Base-by-base conservation (phyloP, 202 grass and related monocot genomes). In the Elaeis oleifera region DNA sequence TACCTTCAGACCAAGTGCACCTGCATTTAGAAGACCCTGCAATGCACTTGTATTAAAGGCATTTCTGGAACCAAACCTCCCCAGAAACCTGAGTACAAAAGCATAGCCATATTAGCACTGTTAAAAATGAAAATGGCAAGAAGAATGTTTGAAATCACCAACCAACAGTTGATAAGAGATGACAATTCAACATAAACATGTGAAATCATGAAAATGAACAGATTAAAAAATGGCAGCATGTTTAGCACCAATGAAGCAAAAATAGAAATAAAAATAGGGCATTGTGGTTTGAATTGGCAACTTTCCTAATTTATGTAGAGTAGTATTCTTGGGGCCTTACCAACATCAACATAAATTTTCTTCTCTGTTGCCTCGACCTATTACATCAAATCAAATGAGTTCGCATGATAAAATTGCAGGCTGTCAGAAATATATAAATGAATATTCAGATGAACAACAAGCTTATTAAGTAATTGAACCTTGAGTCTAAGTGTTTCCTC, bases 1-100 rank as follows among this genome's bases (percentile, higher is more conserved):
- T 54, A 96, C 90, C 90, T 96, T 96, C 0, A 96, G 81, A 44
- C 90, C 90, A 64, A 96, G 68, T 51, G 83, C 90, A 61, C 90
- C 90, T 50, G 90, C 80, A 23, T 67, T 64, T 16, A 96, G 76
- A 39, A 96, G 82, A 32, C 72, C 58, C 22, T 96, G 87, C 29
- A 96, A 59, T 80, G 74, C 76, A 75, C 32, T 83, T 69, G 81
- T 39, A 74, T 90, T 57, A 58, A 90, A 78, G 65, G 90, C 83
- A 50, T 96, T 96, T 96, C 87, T 73, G 90, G 90, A 48, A 90
- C 87, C 23, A 96, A 81, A 57, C 90, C 90, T 70, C 90, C 90
- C 90, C 90, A 96, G 54, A 96, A 96, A 39, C 90, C 90, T 96
- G 59, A 9, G 70, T 72, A 11, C 21, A 28, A 8, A 59, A 29